Percentiles rank a stretch among this genome's conserved stretches.
Conservation (phyloP, 345 rosid genomes). For the Physaria fendleri region DNA sequence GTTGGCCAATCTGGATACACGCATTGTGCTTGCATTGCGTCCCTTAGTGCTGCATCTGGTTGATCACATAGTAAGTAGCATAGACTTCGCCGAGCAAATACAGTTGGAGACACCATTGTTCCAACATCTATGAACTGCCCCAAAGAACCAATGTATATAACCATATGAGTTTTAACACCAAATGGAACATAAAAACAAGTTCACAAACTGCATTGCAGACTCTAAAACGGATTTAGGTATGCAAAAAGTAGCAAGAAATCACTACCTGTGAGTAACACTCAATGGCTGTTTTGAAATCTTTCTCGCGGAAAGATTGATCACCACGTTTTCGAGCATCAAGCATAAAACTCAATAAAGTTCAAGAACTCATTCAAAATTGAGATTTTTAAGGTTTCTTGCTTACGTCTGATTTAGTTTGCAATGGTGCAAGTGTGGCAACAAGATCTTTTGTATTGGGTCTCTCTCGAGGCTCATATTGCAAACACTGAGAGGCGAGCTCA, state of each 20-base stretch:
- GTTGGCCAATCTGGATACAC: conserved; percentile 88
- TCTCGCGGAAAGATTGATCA: conserved; percentile 88
- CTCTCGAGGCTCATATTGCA: conserved; percentile 93
- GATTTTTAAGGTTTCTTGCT: conserved; percentile 12
- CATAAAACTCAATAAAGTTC: conserved; percentile 25
- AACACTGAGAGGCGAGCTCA: conserved; percentile 75
- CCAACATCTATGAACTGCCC: conserved; percentile 85
- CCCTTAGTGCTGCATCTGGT: conserved; percentile 85
- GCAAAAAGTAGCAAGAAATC: no score
- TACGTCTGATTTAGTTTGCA: conserved; percentile 88
- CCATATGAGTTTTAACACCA: conserved; percentile 1
- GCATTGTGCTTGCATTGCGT: conserved; percentile 96
- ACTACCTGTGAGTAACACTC: conserved; percentile 94
- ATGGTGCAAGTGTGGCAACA: no score
- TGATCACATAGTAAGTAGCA: conserved; percentile 81
- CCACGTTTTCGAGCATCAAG: conserved; percentile 91
- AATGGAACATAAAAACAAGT: no score
- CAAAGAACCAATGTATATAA: not conserved
- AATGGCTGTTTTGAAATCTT: conserved; percentile 87
- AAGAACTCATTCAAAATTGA: not conserved
- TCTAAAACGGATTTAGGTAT: not conserved
- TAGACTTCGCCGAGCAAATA: conserved; percentile 85
- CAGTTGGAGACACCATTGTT: conserved; percentile 89
- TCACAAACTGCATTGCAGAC: not conserved
- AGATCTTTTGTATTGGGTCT: conserved; percentile 86